Conservation (phyloP, 306 rosid genomes). For the Herpetospermum pedunculosum region DNA sequence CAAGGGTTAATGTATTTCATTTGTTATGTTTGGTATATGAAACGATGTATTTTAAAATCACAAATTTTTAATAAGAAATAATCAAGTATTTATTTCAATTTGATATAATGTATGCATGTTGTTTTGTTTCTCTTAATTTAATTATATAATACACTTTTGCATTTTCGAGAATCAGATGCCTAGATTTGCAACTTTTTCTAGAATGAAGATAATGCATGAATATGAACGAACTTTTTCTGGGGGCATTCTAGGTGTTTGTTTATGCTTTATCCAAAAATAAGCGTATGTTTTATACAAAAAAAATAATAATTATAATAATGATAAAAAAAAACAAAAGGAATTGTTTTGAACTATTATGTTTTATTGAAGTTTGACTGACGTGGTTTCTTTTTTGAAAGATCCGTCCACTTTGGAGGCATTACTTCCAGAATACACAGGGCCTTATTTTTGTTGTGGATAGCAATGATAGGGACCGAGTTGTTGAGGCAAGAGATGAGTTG, state of each 20-base stretch:
- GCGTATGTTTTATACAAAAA: too few relatives aligned
- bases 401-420: constrained; percentile 99
- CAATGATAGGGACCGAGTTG: constrained; percentile 90
- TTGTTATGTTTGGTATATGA: background rate
- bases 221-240: background rate
- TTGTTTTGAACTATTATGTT: background rate
- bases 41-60: background rate
- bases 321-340: too few relatives aligned
- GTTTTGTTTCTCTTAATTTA: background rate
- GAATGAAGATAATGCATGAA: background rate
- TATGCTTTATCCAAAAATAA: too few relatives aligned
- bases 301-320: too few relatives aligned
- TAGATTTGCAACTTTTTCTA: background rate
- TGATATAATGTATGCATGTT: background rate
- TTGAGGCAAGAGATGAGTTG: constrained; percentile 96
- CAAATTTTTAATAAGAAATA: background rate
- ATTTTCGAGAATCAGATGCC: background rate
- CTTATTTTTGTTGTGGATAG: constrained; percentile 97
- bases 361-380: background rate
- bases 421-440: constrained; percentile 99
- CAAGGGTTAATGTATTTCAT: background rate
- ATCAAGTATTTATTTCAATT: background rate
- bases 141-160: background rate
- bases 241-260: background rate
- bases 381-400: constrained; percentile 35